Percentiles rank a stretch among this genome's conserved stretches.
phyloP scores from a whole-genome alignment of 1,284 basidiomycete species.

The Ganoderma boninense region DNA sequence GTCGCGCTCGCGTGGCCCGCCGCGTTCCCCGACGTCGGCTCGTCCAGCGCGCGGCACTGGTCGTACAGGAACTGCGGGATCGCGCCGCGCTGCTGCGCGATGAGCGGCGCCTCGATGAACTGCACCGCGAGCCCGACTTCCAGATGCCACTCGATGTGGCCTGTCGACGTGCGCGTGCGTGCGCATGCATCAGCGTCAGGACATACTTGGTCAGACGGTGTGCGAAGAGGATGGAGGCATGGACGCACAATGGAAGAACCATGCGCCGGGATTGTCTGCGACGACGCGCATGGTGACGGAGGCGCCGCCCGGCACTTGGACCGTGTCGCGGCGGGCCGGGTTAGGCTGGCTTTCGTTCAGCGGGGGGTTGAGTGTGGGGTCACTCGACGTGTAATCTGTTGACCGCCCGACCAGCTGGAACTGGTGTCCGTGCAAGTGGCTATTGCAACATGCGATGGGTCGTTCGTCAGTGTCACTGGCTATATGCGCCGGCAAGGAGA shows the following conservation, averaged over 20 bases:
- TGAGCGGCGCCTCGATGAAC: constrained; percentile 79
- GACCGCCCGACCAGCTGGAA: constrained; percentile 82
- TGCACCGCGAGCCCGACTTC: constrained; percentile 81
- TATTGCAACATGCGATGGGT: constrained; percentile 45
- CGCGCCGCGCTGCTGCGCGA: constrained; percentile 57
- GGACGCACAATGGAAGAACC: constrained; percentile 80
- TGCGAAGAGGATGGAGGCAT: constrained; percentile 1
- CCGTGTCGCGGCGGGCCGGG: constrained; percentile 87
- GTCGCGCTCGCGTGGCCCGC: constrained; percentile 72
- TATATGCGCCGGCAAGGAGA: background rate
- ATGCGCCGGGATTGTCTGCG: constrained; percentile 86
- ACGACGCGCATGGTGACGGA: constrained; percentile 74
- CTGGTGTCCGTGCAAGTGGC: constrained; percentile 86
- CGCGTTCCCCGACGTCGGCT: constrained; percentile 80
- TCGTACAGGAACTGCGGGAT: constrained; percentile 67
- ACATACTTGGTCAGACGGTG: too few relatives aligned
- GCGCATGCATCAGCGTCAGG: too few relatives aligned
- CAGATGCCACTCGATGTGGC: constrained; percentile 87
- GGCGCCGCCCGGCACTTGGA: constrained; percentile 67
- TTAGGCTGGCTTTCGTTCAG: constrained; percentile 79
- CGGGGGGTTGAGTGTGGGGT: constrained; percentile 85
- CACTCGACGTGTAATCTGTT: constrained; percentile 77
- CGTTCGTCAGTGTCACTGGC: background rate
- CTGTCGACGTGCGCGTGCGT: constrained; percentile 43
- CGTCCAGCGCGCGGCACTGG: constrained; percentile 74